These are phyloP conservation scores for Calonectria crousiana DNA, from an alignment of 2,329 filamentous ascomycete species.

Conservation along the genomic window DNA sequence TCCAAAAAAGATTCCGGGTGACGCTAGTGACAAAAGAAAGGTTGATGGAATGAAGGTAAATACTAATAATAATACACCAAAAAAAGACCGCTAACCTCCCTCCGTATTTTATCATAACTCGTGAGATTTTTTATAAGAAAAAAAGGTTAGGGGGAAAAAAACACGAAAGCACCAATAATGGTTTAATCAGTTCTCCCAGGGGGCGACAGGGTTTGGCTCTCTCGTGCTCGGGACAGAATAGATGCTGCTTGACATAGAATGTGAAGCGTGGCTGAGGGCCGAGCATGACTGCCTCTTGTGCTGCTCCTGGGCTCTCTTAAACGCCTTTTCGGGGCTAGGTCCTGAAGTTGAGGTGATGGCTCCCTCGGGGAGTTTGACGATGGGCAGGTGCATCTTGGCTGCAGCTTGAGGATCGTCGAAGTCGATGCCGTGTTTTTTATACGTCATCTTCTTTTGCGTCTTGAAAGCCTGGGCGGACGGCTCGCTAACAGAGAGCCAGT, in stretches of 20 bases:
- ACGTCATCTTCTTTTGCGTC: constrained; percentile 58
- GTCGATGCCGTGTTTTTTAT: constrained; percentile 58
- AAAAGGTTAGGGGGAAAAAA: too few relatives aligned
- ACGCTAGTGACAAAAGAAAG: constrained; percentile 18
- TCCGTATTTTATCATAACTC: constrained; percentile 24
- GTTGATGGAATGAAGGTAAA: constrained; percentile 12
- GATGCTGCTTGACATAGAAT: constrained; percentile 52
- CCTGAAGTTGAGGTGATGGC: constrained; percentile 61
- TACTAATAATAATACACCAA: constrained; percentile 1
- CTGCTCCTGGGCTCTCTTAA: constrained; percentile 51
- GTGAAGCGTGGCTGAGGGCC: constrained; percentile 40
- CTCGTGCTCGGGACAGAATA: constrained; percentile 48
- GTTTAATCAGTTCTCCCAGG: constrained; percentile 46
- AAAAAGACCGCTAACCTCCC: constrained; percentile 6
- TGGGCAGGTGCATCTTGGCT: constrained; percentile 60
- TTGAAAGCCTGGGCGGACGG: constrained; percentile 63
- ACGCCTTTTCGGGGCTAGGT: constrained; percentile 60
- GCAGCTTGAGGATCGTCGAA: constrained; percentile 57
- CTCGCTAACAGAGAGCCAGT: constrained; percentile 62
- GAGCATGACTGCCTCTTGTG: constrained; percentile 45
- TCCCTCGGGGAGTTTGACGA: constrained; percentile 58
- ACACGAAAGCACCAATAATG: background rate
- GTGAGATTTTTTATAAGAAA: background rate
- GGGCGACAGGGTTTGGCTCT: constrained; percentile 47
- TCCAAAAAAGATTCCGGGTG: constrained; percentile 19